Evolutionary conservation across 2,329 filamentous ascomycete genomes (phyloP).

Genomic region (Neonectria neomacrospora): DNA sequence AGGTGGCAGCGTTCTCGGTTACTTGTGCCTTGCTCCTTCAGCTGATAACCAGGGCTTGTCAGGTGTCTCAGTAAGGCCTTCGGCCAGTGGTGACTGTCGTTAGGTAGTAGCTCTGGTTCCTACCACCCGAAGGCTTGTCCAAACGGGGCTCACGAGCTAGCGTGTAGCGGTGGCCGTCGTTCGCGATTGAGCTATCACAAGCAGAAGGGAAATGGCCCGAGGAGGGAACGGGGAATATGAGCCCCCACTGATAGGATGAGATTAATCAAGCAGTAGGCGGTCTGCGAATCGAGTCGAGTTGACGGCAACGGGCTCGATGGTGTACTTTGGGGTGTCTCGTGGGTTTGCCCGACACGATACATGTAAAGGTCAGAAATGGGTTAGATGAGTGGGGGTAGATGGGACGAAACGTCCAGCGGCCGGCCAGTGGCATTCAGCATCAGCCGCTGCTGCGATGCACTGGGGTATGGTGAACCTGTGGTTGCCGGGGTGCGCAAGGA

Average conservation of each 20-base stretch:
- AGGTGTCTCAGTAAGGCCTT: slow-evolving; percentile 7
- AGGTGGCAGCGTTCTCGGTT: slow-evolving; percentile 31
- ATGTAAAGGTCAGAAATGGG: slow-evolving; percentile 36
- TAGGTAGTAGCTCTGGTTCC: slow-evolving; percentile 13
- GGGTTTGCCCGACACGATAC: slow-evolving; percentile 34
- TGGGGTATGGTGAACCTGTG: slow-evolving; percentile 36
- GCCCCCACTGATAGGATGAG: slow-evolving; percentile 14
- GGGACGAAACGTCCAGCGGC: slow-evolving; percentile 39
- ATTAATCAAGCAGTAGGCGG: slow-evolving; percentile 23
- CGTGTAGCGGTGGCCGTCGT: slow-evolving; percentile 20
- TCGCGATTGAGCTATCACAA: slow-evolving; percentile 16
- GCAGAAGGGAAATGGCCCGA: slow-evolving; percentile 6
- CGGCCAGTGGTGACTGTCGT: slow-evolving; percentile 18
- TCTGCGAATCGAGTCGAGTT: slow-evolving; percentile 32
- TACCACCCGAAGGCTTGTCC: slow-evolving; percentile 13
- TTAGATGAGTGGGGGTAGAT: slow-evolving; percentile 43
- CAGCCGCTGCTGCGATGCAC: slow-evolving; percentile 39
- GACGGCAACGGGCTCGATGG: slow-evolving; percentile 35
- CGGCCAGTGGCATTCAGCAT: slow-evolving; percentile 38
- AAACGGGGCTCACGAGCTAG: slow-evolving; percentile 16
- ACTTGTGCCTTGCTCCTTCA: slow-evolving; percentile 19
- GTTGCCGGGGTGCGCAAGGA: slow-evolving; percentile 39
- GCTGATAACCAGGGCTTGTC: slow-evolving; percentile 2
- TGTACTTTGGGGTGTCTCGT: slow-evolving; percentile 34
- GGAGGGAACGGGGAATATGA: slow-evolving; percentile 13